Conservation (phyloP, 2,329 filamentous ascomycete genomes). For the Epichloe festucae region DNA sequence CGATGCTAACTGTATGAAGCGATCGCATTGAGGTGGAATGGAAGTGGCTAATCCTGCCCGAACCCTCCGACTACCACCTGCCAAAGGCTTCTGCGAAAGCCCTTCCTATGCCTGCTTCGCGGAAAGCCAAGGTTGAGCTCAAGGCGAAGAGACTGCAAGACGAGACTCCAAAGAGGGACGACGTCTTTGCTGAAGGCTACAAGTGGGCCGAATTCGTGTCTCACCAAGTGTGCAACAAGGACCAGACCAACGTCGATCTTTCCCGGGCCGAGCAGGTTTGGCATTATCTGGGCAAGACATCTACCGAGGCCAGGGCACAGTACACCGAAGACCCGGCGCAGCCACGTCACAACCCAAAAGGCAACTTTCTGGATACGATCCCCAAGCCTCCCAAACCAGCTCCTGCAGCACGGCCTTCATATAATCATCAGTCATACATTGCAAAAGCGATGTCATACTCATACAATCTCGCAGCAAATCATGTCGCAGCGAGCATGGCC, state of each 20-base stretch:
- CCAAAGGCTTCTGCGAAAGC: slow-evolving; percentile 64
- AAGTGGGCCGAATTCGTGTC: slow-evolving; percentile 73
- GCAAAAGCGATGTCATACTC: slow-evolving; percentile 9
- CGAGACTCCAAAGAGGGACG: slow-evolving; percentile 51
- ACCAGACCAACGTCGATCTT: slow-evolving; percentile 59
- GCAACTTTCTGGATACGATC: slow-evolving; percentile 61
- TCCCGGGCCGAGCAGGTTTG: slow-evolving; percentile 64
- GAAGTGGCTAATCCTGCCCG: slow-evolving; percentile 69
- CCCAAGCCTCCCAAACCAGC: slow-evolving; percentile 35
- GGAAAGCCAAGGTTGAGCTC: slow-evolving; percentile 51
- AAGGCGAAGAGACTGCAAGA: slow-evolving; percentile 51
- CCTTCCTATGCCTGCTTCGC: slow-evolving; percentile 53
- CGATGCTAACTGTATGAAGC: slow-evolving; percentile 35
- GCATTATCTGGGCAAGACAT: slow-evolving; percentile 76
- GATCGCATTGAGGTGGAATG: slow-evolving; percentile 69
- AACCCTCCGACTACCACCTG: slow-evolving; percentile 55
- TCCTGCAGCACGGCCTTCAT: slow-evolving; percentile 13
- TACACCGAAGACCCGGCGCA: slow-evolving; percentile 66
- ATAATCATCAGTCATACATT: slow-evolving; percentile 5
- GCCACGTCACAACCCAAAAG: slow-evolving; percentile 51
- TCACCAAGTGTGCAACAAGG: slow-evolving; percentile 41
- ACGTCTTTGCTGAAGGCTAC: slow-evolving; percentile 53
- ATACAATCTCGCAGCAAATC: slow-evolving; percentile 3
- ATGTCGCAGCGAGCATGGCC: not conserved
- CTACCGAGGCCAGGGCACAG: slow-evolving; percentile 80